A percentile compares a stretch with the other conserved stretches of the same genome.
phyloP scores from a whole-genome alignment of 2,329 filamentous ascomycete species.

The Nemania abortiva region DNA sequence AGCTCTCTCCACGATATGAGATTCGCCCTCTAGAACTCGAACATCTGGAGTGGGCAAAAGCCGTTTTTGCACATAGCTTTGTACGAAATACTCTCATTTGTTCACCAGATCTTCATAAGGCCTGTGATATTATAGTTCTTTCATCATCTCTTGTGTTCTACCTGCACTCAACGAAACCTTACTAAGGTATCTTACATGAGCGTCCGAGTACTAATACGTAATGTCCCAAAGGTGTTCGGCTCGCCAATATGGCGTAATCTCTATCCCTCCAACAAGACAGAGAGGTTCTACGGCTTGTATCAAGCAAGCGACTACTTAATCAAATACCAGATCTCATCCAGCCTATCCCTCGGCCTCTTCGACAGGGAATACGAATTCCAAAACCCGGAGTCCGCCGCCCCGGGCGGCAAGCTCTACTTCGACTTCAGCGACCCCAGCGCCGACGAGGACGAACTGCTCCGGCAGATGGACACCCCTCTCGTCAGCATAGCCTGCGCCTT shows the following conservation, averaged over 20 bases:
- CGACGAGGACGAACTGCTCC: conserved; percentile 15
- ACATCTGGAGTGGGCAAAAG: conserved; percentile 36
- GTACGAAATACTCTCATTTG: conserved; percentile 12
- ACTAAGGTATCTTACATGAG: background rate
- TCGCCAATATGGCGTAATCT: conserved; percentile 34
- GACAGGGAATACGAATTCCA: conserved; percentile 26
- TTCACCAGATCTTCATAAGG: background rate
- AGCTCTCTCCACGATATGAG: conserved; percentile 32
- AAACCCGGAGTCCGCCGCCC: conserved; percentile 17
- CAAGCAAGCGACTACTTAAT: conserved; percentile 32
- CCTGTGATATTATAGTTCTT: background rate
- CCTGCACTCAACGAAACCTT: background rate
- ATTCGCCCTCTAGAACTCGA: conserved; percentile 29
- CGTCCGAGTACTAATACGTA: background rate
- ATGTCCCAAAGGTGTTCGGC: conserved; percentile 25
- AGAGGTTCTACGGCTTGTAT: conserved; percentile 31
- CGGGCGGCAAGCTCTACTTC: conserved; percentile 16
- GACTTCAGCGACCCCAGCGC: conserved; percentile 9
- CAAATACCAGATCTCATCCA: conserved; percentile 24
- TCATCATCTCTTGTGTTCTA: background rate
- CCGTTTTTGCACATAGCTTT: conserved; percentile 34
- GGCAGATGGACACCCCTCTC: conserved; percentile 32
- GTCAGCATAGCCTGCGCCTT: conserved; percentile 35
- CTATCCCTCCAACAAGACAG: conserved; percentile 19
- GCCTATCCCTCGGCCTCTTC: conserved; percentile 34